phyloP scores from a whole-genome alignment of 2,329 filamentous ascomycete genomes.

The Cordyceps militaris region DNA sequence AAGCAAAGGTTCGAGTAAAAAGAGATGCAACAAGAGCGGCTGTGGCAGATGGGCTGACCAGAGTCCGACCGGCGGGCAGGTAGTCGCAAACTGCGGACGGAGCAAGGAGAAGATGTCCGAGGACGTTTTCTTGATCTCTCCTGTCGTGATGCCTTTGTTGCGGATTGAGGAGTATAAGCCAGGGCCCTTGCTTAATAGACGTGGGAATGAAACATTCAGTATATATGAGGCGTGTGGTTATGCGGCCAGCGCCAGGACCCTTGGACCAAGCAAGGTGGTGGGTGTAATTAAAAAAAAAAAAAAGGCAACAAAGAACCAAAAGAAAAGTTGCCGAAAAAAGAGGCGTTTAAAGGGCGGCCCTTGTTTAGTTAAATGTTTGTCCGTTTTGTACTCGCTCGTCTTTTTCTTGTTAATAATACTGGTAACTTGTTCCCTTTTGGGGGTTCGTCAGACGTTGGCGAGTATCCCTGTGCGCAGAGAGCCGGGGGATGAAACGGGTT shows the following conservation, averaged over 20 bases:
- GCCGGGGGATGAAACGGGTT: not conserved
- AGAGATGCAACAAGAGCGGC: constrained; percentile 20
- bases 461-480: not conserved
- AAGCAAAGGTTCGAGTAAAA: constrained; percentile 16
- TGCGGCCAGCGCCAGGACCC: not conserved
- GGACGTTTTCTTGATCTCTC: constrained; percentile 1
- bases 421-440: not conserved
- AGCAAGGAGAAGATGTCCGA: constrained; percentile 14
- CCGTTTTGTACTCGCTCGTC: not conserved
- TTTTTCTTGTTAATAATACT: too few species aligned
- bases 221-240: not conserved
- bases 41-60: not conserved
- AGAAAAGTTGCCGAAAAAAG: not conserved
- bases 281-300: not conserved
- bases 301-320: not conserved
- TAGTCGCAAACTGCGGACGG: not conserved
- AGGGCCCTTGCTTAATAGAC: not conserved
- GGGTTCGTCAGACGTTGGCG: not conserved
- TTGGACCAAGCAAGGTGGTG: not conserved
- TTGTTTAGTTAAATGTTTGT: not conserved
- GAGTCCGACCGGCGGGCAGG: not conserved
- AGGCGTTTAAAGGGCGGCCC: not conserved
- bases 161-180: constrained; percentile 1
- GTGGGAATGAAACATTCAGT: constrained; percentile 1
- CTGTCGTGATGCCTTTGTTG: not conserved